These are phyloP conservation scores for Plenodomus tracheiphilus DNA, from an alignment of 2,329 filamentous ascomycete species.

Conservation along the genomic window DNA sequence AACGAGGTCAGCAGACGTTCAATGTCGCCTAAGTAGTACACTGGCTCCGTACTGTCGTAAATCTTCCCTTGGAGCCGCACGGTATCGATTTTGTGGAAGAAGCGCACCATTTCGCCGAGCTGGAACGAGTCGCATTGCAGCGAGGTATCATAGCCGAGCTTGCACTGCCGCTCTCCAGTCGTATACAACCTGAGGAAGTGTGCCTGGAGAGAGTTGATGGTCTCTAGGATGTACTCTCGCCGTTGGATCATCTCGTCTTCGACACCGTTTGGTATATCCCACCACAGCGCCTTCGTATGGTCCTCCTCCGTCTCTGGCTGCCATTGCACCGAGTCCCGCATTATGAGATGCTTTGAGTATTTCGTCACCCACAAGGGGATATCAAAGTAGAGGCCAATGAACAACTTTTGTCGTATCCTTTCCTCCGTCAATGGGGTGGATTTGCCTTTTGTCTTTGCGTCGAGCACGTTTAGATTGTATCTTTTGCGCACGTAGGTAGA, in stretches of 20 bases:
- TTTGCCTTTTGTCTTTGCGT: slow-evolving; percentile 50
- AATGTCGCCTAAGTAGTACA: slow-evolving; percentile 64
- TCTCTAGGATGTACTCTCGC: slow-evolving; percentile 68
- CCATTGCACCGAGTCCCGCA: slow-evolving; percentile 67
- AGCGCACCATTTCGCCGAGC: slow-evolving; percentile 75
- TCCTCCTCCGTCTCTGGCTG: slow-evolving; percentile 44
- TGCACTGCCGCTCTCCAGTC: slow-evolving; percentile 69
- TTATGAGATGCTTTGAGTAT: slow-evolving; percentile 67
- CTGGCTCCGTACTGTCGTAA: slow-evolving; percentile 42
- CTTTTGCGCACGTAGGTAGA: slow-evolving; percentile 56
- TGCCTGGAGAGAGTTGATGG: slow-evolving; percentile 68
- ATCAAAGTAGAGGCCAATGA: slow-evolving; percentile 68
- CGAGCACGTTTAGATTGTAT: slow-evolving; percentile 48
- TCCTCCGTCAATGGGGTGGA: slow-evolving; percentile 60
- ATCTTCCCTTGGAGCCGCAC: slow-evolving; percentile 58
- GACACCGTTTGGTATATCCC: slow-evolving; percentile 69
- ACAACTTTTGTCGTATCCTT: slow-evolving; percentile 68
- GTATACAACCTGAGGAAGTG: slow-evolving; percentile 71
- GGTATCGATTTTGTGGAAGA: slow-evolving; percentile 65
- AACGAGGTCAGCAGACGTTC: slow-evolving; percentile 63
- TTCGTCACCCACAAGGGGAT: slow-evolving; percentile 63
- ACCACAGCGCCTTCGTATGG: slow-evolving; percentile 62
- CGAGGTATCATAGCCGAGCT: slow-evolving; percentile 73
- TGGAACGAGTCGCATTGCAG: slow-evolving; percentile 76
- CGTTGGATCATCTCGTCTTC: slow-evolving; percentile 72